These are phyloP conservation scores for Candida easanensis DNA, from an alignment of 805 yeast genomes.

Conservation along the genomic window DNA sequence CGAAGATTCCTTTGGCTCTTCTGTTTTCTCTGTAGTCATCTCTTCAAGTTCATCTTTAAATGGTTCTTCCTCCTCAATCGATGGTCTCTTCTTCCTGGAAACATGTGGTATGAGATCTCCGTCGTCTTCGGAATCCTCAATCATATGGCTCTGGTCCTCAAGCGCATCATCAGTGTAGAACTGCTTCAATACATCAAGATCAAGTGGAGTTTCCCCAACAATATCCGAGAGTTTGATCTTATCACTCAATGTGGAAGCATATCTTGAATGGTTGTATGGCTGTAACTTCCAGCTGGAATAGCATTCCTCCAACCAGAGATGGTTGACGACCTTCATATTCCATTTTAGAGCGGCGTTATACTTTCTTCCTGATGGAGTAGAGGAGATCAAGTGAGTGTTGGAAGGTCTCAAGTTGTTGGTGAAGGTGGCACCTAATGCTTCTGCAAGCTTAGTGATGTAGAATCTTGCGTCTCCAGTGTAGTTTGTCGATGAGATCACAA, in stretches of 20 bases:
- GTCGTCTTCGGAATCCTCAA: slow-evolving; percentile 26
- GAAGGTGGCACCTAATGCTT: slow-evolving; percentile 71
- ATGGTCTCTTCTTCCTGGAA: not conserved
- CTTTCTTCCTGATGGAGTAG: slow-evolving; percentile 68
- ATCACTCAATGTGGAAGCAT: slow-evolving; percentile 31
- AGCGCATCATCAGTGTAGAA: slow-evolving; percentile 34
- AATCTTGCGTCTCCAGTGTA: slow-evolving; percentile 82
- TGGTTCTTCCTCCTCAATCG: too few species aligned
- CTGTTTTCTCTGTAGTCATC: too few species aligned
- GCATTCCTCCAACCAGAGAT: slow-evolving; percentile 86
- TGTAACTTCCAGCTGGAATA: slow-evolving; percentile 58
- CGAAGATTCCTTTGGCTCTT: too few species aligned
- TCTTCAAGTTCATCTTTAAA: too few species aligned
- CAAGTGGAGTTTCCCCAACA: slow-evolving; percentile 51
- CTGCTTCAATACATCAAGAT: slow-evolving; percentile 36
- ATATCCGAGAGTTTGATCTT: slow-evolving; percentile 35
- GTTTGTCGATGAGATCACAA: slow-evolving; percentile 67
- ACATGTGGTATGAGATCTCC: slow-evolving; percentile 4
- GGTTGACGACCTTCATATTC: slow-evolving; percentile 66
- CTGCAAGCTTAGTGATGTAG: slow-evolving; percentile 62
- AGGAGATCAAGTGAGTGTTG: slow-evolving; percentile 73
- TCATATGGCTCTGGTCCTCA: slow-evolving; percentile 19
- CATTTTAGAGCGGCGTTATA: slow-evolving; percentile 71
- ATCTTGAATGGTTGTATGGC: slow-evolving; percentile 45
- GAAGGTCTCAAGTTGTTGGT: slow-evolving; percentile 60